Evolutionary conservation across 345 rosid genomes (phyloP).

Genomic region (Isatis tinctoria): DNA sequence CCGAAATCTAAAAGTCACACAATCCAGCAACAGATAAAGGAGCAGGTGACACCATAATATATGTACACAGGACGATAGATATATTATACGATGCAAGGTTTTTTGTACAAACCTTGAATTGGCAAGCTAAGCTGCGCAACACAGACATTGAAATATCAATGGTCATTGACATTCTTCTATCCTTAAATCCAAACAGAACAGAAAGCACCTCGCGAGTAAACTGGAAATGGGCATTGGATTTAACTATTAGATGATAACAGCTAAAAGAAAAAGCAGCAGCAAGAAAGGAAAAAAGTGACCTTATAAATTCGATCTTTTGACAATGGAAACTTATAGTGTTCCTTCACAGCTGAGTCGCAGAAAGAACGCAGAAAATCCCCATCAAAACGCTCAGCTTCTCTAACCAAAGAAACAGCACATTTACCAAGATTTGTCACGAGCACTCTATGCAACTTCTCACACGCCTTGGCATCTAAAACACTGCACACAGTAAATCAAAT

Average conservation of each 20-base stretch:
- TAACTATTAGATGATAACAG: not conserved
- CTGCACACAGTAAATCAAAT: conserved; percentile 30
- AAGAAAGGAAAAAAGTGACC: conserved; percentile 39
- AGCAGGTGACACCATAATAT: conserved; percentile 12
- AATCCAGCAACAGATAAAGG: conserved; percentile 1
- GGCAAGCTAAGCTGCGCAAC: conserved; percentile 40
- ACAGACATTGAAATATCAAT: conserved; percentile 38
- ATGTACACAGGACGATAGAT: not conserved
- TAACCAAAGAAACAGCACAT: conserved; percentile 49
- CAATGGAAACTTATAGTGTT: conserved; percentile 47
- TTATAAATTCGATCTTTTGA: conserved; percentile 56
- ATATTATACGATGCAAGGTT: conserved; percentile 3
- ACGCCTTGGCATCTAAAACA: conserved; percentile 52
- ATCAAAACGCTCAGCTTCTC: conserved; percentile 44
- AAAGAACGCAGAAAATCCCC: conserved; percentile 44
- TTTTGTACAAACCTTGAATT: conserved; percentile 50
- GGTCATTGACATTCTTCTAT: conserved; percentile 28
- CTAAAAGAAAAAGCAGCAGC: not conserved
- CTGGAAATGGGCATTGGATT: conserved; percentile 35
- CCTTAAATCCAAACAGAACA: conserved; percentile 43
- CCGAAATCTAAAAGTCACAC: conserved; percentile 10
- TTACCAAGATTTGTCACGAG: conserved; percentile 49
- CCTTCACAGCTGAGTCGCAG: conserved; percentile 38
- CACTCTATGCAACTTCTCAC: conserved; percentile 54
- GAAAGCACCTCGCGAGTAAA: conserved; percentile 65